Evolutionary conservation across 2,329 filamentous ascomycete species (phyloP), one percentile per base, ranked within the genome.

Genomic region (Ascochyta koolunga): DNA sequence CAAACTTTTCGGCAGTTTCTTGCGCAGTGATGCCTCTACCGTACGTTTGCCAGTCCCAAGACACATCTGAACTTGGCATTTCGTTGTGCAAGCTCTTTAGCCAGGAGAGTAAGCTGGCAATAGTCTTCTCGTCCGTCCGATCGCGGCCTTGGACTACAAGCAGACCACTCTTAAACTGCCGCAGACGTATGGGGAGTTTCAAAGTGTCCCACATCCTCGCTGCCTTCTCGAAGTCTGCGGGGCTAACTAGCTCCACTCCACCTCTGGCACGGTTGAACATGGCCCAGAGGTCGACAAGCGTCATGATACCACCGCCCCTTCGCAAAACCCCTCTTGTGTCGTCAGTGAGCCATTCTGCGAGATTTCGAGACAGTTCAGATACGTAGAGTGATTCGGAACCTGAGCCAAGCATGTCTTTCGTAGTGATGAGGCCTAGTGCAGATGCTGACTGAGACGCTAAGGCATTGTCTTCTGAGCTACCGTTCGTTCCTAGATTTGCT

Each of bases 181-280:
- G 85, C 24, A 98, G 79, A 18, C 93, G 87, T 9, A 99, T 87
- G 0, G 95, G 95, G 3, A 99, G 80, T 65, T 87, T 89, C 16
- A 99, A 80, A 58, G 86, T 89, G 68, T 96, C 92, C 91, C 95
- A 99, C 66, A 96, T 80, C 33, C 86, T 83, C 0, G 91, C 91
- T 1, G 95, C 95, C 69, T 93, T 93, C 69, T 95, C 89, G 66
- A 99, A 96, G 68, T 99, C 95, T 16, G 86, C 80, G 0, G 95
- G 95, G 61, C 91, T 96, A 44, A 98, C 90, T 15, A 99, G 84
- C 74, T 99, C 95, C 15, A 99, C 93, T 7, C 93, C 95, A 45
- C 93, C 93, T 48, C 93, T 86, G 25, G 90, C 91, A 29, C 93
- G 86, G 75, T 99, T 99, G 79, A 98, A 98, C 60, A 96, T 86